Conservation (phyloP, 345 rosid species). For the Populus deltoides region DNA sequence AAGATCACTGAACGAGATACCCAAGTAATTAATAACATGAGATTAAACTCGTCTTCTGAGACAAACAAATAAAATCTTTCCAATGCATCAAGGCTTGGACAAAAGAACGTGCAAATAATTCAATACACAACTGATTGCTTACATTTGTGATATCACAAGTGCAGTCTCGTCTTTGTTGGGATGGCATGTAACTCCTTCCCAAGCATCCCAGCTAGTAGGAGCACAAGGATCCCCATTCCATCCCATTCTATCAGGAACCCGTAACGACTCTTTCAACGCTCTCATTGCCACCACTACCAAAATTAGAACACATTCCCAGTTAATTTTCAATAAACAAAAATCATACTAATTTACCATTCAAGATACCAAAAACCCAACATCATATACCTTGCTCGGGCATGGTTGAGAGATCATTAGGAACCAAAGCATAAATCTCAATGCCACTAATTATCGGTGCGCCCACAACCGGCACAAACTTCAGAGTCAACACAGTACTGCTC, state of each 20-base stretch:
- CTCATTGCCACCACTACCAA: constrained; percentile 75
- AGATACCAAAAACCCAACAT: not conserved
- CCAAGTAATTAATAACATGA: not conserved
- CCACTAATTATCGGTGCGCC: constrained; percentile 78
- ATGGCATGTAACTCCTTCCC: constrained; percentile 95
- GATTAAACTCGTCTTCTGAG: not conserved
- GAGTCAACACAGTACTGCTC: constrained; percentile 50
- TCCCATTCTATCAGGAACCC: constrained; percentile 91
- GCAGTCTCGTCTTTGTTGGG: constrained; percentile 58
- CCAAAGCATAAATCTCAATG: constrained; percentile 84
- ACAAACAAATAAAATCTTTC: not conserved
- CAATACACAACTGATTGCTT: constrained; percentile 26
- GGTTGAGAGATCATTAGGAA: constrained; percentile 77
- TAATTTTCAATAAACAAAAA: not conserved
- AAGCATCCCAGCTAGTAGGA: constrained; percentile 95
- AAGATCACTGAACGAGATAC: constrained; percentile 63
- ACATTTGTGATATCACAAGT: constrained; percentile 85
- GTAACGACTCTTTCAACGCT: constrained; percentile 83
- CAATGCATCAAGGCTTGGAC: not conserved
- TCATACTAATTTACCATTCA: not conserved
- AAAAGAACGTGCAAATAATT: not conserved
- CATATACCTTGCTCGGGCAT: constrained; percentile 71
- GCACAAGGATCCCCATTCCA: constrained; percentile 99
- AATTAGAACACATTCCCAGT: not conserved
- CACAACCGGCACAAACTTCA: constrained; percentile 51